Evolutionary conservation across 352 stramenopile species (phyloP).

Genomic region (Hyaloperonospora brassicae): DNA sequence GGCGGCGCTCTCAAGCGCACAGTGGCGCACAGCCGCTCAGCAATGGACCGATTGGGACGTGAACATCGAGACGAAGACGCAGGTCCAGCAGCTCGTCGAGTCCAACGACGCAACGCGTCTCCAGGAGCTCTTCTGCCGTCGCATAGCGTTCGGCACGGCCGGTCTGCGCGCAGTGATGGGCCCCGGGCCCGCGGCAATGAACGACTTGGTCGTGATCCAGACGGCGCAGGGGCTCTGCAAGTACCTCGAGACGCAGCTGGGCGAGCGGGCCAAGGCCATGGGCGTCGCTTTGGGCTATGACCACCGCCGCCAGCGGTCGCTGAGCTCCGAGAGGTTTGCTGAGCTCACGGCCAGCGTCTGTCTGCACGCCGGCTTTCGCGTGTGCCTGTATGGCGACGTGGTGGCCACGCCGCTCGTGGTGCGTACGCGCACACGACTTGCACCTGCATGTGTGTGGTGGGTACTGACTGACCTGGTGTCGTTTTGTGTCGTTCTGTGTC

Average conservation of each 20-base stretch:
- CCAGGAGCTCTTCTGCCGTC: conserved; percentile 63
- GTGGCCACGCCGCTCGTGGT: conserved; percentile 94
- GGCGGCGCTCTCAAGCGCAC: conserved; percentile 22
- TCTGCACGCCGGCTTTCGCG: conserved; percentile 72
- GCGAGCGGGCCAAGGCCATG: conserved; percentile 58
- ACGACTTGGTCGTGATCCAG: conserved; percentile 90
- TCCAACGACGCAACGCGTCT: conserved; percentile 44
- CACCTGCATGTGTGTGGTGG: too few relatives aligned
- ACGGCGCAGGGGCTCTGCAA: conserved; percentile 85
- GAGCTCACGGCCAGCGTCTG: conserved; percentile 80
- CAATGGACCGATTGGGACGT: conserved; percentile 86
- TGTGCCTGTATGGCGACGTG: conserved; percentile 87
- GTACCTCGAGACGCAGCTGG: conserved; percentile 74
- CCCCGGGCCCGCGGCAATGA: conserved; percentile 83
- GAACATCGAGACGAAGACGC: conserved; percentile 60
- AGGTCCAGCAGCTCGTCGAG: conserved; percentile 59
- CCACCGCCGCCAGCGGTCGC: conserved; percentile 61
- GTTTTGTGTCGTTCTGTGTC: neutral
- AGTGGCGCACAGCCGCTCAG: conserved; percentile 47
- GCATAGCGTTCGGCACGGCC: conserved; percentile 89
- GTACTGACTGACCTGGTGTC: neutral
- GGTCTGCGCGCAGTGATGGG: conserved; percentile 87
- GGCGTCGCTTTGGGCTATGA: conserved; percentile 89
- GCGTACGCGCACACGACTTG: conserved; percentile 8
- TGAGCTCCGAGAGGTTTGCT: conserved; percentile 87